Evolutionary conservation across 176 grass and related monocot species (phyloP).

Genomic region (Avena sativa): DNA sequence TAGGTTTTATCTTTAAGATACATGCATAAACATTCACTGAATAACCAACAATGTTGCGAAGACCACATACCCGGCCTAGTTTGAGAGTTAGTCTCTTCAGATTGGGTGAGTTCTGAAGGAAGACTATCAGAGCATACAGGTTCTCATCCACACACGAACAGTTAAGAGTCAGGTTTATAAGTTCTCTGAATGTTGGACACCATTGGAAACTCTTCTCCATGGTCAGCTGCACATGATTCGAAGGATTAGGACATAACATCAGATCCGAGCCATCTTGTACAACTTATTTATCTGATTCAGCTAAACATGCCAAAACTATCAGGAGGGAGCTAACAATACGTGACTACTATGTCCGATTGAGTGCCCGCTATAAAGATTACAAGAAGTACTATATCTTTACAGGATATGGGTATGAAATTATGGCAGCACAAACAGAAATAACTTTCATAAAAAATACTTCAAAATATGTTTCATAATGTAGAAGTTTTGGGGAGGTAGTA

Average conservation of each 20-base stretch:
- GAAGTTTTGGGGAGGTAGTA: too few relatives aligned
- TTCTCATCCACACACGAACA: background rate
- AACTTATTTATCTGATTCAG: background rate
- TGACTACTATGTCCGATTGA: background rate
- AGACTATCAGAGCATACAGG: constrained; percentile 15
- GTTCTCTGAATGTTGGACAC: constrained; percentile 44
- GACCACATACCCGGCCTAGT: constrained; percentile 4
- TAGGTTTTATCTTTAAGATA: background rate
- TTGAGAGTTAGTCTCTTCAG: constrained; percentile 11
- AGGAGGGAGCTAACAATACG: background rate
- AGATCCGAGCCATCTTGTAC: background rate
- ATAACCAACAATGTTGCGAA: background rate
- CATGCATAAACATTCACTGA: background rate
- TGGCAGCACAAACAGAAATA: background rate
- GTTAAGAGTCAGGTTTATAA: constrained; percentile 26
- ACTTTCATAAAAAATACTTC: background rate
- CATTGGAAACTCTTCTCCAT: background rate
- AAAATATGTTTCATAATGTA: too few relatives aligned
- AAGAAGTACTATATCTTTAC: background rate
- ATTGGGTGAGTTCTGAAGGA: constrained; percentile 40
- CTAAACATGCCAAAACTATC: background rate
- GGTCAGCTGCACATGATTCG: constrained; percentile 19
- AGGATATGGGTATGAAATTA: background rate
- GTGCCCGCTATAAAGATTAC: background rate
- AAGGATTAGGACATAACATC: background rate